These are phyloP conservation scores for Fusarium sp. DNA, from an alignment of 2,329 filamentous ascomycete genomes.

Conservation along the genomic window DNA sequence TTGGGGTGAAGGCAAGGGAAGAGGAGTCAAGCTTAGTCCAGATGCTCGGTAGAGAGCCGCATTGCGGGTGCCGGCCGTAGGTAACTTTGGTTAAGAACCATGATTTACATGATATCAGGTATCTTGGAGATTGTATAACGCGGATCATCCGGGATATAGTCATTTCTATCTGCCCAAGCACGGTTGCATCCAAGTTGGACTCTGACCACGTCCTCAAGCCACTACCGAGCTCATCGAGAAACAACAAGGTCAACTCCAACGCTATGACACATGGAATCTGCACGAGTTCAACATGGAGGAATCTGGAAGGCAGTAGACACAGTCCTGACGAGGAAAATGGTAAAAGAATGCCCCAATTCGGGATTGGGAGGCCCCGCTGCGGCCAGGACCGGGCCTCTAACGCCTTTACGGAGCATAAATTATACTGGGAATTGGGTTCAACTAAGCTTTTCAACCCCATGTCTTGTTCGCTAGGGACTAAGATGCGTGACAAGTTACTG, in stretches of 20 bases:
- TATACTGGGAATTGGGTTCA: no score
- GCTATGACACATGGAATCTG: slow-evolving; percentile 1
- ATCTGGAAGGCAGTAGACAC: not conserved
- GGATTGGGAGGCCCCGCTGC: not conserved
- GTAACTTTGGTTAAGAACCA: no score
- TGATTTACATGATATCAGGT: no score
- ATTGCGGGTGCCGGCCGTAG: not conserved
- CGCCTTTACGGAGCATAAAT: not conserved
- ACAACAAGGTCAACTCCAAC: not conserved
- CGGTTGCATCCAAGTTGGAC: no score
- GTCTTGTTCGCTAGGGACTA: no score
- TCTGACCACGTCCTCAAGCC: not conserved
- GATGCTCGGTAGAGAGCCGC: not conserved
- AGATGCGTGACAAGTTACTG: no score
- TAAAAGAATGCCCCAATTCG: not conserved
- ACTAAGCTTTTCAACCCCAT: no score
- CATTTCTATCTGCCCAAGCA: not conserved
- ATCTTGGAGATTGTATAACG: no score
- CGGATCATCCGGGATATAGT: no score
- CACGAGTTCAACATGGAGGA: not conserved
- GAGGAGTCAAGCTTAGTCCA: no score
- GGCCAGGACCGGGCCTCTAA: not conserved
- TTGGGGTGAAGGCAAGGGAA: not conserved
- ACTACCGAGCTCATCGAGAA: not conserved
- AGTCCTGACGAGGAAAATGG: not conserved